Conservation (phyloP, 1,284 basidiomycete species). For the Sanghuangporus baumii region DNA sequence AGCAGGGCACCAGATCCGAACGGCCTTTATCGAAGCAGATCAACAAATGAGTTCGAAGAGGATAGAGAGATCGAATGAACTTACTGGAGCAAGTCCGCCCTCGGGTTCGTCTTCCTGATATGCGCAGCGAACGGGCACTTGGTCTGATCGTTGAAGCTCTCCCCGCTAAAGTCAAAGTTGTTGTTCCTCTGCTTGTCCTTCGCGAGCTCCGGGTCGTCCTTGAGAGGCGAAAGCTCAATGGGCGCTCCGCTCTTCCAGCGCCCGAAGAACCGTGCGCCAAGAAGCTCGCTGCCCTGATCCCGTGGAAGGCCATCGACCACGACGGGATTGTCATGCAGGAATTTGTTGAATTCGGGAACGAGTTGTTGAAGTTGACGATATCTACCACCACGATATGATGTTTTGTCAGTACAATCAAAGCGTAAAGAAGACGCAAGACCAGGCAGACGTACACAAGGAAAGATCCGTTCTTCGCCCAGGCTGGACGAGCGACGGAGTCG, state of each 20-base stretch:
- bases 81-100: conserved; percentile 34
- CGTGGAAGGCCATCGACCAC: conserved; percentile 30
- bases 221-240: conserved; percentile 36
- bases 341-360: conserved; percentile 51
- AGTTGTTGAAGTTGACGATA: conserved; percentile 52
- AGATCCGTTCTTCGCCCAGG: conserved; percentile 47
- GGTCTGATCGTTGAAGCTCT: conserved; percentile 31
- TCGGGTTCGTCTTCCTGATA: conserved; percentile 50
- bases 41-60: background rate
- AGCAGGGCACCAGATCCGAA: background rate
- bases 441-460: conserved; percentile 35
- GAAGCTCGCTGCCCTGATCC: conserved; percentile 39
- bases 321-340: conserved; percentile 39
- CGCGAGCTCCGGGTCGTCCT: conserved; percentile 36
- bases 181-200: conserved; percentile 36
- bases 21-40: background rate
- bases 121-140: conserved; percentile 54
- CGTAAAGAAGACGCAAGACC: background rate
- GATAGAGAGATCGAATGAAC: background rate
- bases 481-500: conserved; percentile 28
- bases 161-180: conserved; percentile 37
- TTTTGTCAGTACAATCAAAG: background rate
- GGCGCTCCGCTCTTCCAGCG: conserved; percentile 59
- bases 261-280: conserved; percentile 50
- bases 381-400: conserved; percentile 12